phyloP scores from a whole-genome alignment of 208 protist genomes.

The Leishmania arabica region DNA sequence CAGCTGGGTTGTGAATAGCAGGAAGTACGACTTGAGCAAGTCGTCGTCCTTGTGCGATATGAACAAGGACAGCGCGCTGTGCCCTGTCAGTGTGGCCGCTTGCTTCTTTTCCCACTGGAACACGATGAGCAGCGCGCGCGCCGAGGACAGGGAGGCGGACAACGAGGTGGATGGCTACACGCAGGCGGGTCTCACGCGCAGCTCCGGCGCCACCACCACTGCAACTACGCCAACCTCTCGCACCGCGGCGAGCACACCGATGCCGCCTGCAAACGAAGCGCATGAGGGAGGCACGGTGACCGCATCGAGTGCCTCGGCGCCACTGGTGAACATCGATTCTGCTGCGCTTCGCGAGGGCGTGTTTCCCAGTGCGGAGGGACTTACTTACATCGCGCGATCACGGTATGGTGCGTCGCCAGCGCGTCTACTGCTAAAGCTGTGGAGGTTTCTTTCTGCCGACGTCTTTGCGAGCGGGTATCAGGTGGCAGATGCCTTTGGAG shows the following conservation, averaged over 20 bases:
- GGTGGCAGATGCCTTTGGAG: slow-evolving; percentile 50
- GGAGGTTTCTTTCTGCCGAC: slow-evolving; percentile 47
- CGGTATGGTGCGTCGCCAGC: slow-evolving; percentile 28
- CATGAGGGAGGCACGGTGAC: neutral
- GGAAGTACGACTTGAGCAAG: neutral
- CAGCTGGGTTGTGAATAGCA: slow-evolving; percentile 11
- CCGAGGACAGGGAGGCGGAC: slow-evolving; percentile 17
- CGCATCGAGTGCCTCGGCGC: neutral
- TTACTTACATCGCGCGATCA: slow-evolving; percentile 15
- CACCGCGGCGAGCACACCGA: slow-evolving; percentile 12
- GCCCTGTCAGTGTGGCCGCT: neutral
- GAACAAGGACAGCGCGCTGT: neutral
- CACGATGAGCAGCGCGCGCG: neutral
- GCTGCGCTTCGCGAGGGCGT: neutral
- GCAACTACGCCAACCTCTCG: slow-evolving; percentile 12
- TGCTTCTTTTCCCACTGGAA: neutral
- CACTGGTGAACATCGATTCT: neutral
- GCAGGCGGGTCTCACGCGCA: slow-evolving; percentile 18
- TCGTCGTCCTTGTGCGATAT: neutral
- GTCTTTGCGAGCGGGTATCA: slow-evolving; percentile 49
- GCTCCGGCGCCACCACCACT: slow-evolving; percentile 10
- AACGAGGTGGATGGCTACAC: slow-evolving; percentile 21
- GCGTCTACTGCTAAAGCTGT: slow-evolving; percentile 50
- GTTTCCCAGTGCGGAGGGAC: slow-evolving; percentile 14
- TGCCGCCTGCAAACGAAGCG: neutral